Evolutionary conservation across 2,329 filamentous ascomycete species (phyloP), one percentile per base, ranked within the genome.

Genomic region (Didymella segeticola): DNA sequence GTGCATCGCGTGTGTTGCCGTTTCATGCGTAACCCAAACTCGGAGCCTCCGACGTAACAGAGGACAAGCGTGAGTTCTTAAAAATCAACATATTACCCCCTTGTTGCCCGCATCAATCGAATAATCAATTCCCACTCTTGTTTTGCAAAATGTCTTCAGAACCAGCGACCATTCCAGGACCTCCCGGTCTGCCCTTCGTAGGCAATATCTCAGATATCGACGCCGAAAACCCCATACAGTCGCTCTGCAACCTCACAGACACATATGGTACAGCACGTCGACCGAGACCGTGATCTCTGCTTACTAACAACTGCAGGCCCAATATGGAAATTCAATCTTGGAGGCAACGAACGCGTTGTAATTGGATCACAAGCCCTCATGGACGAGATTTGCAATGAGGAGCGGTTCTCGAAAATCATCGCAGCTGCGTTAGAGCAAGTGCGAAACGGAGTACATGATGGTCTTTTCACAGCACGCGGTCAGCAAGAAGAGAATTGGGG

Each of bases 171-270:
- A 88, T 91, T 47, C 87, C 88, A 1, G 81, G 84, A 39, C 88
- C 88, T 22, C 80, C 79, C 47, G 86, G 84, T 2, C 76, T 88
- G 50, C 88, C 87, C 1, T 70, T 91, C 22, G 58, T 91, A 20
- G 88, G 89, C 23, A 89, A 91, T 62, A 68, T 88, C 25, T 75
- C 77, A 47, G 86, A 89, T 58, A 81, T 92, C 57, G 83, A 88
- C 53, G 73, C 79, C 0, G 80, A 82, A n/a, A 78, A 82, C 19
- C 83, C 87, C 0, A 68, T 84, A 2, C 74, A 79, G 19, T 85
- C 85, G 20, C 71, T 89, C 17, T 68, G 73, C 5, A 77, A 81
- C 10, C 75, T 91, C 42, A 83, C 85, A 20, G 83, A 89, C 33
- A 84, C 81, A 54, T 89, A 90, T 74, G 88, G 87, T 87, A 66